A percentile compares a stretch with the other conserved stretches of the same genome.
phyloP scores from a whole-genome alignment of 352 stramenopile genomes.

The Pythium chondricola region DNA sequence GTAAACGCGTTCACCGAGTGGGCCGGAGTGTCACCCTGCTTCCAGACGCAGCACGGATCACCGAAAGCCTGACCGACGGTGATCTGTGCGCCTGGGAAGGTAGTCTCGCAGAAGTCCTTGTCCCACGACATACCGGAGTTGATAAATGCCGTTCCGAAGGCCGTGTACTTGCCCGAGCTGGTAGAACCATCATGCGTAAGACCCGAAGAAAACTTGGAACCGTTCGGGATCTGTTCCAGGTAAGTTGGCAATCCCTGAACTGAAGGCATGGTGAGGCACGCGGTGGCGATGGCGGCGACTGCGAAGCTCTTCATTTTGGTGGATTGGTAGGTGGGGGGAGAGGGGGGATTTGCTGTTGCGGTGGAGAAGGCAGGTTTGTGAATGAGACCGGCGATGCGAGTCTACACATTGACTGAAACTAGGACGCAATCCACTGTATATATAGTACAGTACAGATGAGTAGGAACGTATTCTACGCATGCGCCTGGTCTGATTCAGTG shows the following conservation, averaged over 20 bases:
- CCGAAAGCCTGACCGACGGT: conserved; percentile 54
- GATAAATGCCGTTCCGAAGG: conserved; percentile 25
- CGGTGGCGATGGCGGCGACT: conserved; percentile 21
- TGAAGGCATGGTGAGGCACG: conserved; percentile 70
- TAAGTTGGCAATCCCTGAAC: conserved; percentile 44
- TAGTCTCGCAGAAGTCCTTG: conserved; percentile 24
- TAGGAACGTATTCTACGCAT: too few relatives aligned
- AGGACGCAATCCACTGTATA: too few relatives aligned
- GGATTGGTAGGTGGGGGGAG: background rate
- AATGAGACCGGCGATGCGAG: background rate
- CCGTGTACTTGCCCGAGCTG: conserved; percentile 3
- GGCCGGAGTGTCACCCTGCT: conserved; percentile 8
- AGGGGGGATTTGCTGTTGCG: conserved; percentile 2
- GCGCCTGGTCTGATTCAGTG: too few relatives aligned
- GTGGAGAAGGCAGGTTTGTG: too few relatives aligned
- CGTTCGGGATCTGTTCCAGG: conserved; percentile 20
- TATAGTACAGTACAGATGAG: too few relatives aligned
- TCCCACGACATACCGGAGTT: conserved; percentile 25
- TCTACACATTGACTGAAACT: too few relatives aligned
- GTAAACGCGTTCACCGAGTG: conserved; percentile 11
- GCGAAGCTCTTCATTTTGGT: conserved; percentile 12
- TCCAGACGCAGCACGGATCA: conserved; percentile 46
- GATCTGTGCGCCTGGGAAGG: conserved; percentile 28
- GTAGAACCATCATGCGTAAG: conserved; percentile 4
- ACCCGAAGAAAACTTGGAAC: conserved; percentile 9